phyloP scores from a whole-genome alignment of 345 rosid genomes.

The Trapa incisa region DNA sequence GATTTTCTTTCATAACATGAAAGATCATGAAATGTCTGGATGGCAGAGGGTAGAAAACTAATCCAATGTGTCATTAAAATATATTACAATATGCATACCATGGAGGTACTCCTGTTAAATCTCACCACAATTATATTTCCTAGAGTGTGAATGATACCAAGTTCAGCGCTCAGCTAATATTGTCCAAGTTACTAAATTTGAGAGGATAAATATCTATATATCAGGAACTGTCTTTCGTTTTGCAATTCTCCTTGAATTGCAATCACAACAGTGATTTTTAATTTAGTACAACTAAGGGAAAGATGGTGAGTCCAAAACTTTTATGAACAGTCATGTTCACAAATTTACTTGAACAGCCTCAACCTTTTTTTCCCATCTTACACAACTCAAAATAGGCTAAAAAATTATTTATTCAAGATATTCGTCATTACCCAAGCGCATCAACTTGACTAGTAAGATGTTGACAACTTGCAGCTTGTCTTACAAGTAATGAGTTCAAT shows the following conservation, averaged over 20 bases:
- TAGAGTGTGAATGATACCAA: neutral
- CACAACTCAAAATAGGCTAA: neutral
- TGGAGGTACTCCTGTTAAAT: neutral
- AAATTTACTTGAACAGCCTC: neutral
- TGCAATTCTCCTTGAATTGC: neutral
- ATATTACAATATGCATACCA: too few relatives aligned
- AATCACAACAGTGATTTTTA: neutral
- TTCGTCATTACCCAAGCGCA: too few relatives aligned
- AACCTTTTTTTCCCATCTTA: neutral
- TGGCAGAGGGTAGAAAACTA: too few relatives aligned
- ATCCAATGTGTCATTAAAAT: too few relatives aligned
- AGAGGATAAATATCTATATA: neutral
- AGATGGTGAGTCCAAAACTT: neutral
- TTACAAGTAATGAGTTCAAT: too few relatives aligned
- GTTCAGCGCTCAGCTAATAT: neutral
- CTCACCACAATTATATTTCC: neutral
- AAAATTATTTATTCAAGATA: neutral
- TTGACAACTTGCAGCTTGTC: too few relatives aligned
- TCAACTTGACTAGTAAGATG: too few relatives aligned
- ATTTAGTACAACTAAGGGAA: neutral
- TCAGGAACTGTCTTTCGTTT: neutral
- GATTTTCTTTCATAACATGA: neutral
- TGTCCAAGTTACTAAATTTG: neutral
- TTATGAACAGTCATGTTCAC: neutral
- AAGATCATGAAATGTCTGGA: neutral